Conservation (phyloP, 1,284 basidiomycete genomes). For the Rhodotorula sp. region DNA sequence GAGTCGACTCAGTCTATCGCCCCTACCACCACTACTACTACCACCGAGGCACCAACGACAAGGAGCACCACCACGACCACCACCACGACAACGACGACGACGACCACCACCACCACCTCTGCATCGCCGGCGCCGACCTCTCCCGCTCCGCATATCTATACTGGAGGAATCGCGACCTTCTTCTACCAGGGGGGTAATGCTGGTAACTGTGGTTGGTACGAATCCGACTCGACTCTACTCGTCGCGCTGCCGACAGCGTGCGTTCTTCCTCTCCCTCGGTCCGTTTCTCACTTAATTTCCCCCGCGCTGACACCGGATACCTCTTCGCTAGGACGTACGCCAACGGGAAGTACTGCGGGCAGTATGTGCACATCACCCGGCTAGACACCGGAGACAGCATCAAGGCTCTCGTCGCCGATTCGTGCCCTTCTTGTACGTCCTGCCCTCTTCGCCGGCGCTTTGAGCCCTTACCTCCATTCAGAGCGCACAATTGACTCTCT, state of each 20-base stretch:
- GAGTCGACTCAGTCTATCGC: too few relatives aligned
- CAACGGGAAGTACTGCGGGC: constrained; percentile 9
- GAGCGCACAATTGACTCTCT: neutral
- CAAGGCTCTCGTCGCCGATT: constrained; percentile 10
- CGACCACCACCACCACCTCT: neutral
- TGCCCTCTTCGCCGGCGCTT: neutral
- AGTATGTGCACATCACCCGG: constrained; percentile 3
- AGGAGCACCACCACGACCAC: neutral
- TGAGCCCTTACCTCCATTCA: too few relatives aligned
- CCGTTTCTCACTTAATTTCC: too few relatives aligned
- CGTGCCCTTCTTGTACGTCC: neutral
- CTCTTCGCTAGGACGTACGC: constrained; percentile 2
- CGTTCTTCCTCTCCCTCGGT: neutral
- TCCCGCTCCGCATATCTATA: constrained; percentile 10
- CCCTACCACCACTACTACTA: neutral
- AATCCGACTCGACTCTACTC: constrained; percentile 1
- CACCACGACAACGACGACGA: neutral
- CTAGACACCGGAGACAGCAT: neutral
- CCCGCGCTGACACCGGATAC: neutral
- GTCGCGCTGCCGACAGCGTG: constrained; percentile 13
- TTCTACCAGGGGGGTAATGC: constrained; percentile 53
- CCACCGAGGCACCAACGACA: too few relatives aligned
- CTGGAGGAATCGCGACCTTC: constrained; percentile 16
- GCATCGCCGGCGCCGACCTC: neutral
- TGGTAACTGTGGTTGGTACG: constrained; percentile 5